Conservation (phyloP, 257 asterid species). For the Solanum chilense region DNA sequence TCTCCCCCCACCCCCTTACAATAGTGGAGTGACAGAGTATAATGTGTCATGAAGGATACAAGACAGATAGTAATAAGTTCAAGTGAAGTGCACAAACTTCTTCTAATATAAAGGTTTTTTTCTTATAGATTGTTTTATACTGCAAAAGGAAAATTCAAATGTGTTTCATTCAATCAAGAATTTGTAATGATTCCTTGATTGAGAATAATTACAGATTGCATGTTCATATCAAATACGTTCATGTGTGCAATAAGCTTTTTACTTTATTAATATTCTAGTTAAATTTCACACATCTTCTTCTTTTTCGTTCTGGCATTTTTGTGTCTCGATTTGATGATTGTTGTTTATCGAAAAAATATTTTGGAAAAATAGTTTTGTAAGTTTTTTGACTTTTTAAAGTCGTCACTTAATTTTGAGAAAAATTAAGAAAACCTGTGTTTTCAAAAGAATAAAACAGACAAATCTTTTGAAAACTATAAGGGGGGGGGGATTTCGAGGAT, state of each 20-base stretch:
- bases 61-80: neutral
- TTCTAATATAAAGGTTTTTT: no score
- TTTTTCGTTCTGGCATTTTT: neutral
- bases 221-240: neutral
- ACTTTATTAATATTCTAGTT: neutral
- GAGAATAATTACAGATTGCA: neutral
- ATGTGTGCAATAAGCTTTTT: no score
- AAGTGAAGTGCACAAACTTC: neutral
- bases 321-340: neutral
- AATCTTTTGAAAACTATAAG: no score
- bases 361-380: no score
- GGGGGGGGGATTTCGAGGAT: no score
- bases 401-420: no score
- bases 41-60: neutral
- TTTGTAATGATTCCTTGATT: neutral
- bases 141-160: neutral
- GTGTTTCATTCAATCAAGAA: neutral
- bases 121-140: no score
- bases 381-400: no score
- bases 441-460: no score
- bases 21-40: neutral
- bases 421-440: no score
- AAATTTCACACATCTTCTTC: neutral
- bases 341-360: no score
- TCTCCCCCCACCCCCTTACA: neutral